These are phyloP conservation scores for Hymenoscyphus scutula DNA, from an alignment of 2,329 filamentous ascomycete species.

Conservation along the genomic window DNA sequence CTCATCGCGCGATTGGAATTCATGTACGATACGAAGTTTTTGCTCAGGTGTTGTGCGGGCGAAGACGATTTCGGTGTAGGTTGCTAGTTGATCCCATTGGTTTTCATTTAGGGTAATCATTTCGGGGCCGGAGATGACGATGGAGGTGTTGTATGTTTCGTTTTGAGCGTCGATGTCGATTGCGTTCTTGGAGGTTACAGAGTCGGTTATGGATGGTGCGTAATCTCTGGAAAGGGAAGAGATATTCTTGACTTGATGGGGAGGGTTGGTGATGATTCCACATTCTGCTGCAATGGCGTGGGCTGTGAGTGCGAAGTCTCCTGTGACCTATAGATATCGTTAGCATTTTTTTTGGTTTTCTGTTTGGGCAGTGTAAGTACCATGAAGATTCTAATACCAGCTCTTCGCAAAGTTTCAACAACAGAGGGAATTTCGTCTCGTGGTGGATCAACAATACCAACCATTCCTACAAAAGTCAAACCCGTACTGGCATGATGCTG, in stretches of 20 bases:
- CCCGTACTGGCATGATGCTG: conserved; percentile 48
- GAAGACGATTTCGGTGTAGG: conserved; percentile 73
- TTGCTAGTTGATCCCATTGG: conserved; percentile 65
- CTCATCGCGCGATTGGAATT: conserved; percentile 61
- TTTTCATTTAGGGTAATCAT: conserved; percentile 61
- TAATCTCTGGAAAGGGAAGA: conserved; percentile 39
- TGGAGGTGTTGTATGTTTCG: conserved; percentile 51
- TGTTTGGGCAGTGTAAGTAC: conserved; percentile 38
- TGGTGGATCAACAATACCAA: conserved; percentile 59
- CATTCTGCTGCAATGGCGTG: conserved; percentile 70
- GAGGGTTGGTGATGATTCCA: conserved; percentile 61
- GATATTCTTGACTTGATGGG: conserved; percentile 50
- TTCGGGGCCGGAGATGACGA: conserved; percentile 65
- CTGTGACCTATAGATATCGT: conserved; percentile 56
- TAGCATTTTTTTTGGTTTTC: neutral
- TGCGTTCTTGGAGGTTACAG: conserved; percentile 14
- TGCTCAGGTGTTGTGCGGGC: conserved; percentile 75
- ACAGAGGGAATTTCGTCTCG: conserved; percentile 58
- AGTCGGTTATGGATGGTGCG: conserved; percentile 18
- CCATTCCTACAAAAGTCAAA: conserved; percentile 53
- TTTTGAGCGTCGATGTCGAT: conserved; percentile 10
- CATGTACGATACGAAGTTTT: conserved; percentile 75
- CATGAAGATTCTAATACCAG: conserved; percentile 77
- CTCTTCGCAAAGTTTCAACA: conserved; percentile 60
- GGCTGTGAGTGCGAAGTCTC: conserved; percentile 74